These are phyloP conservation scores for Moringa oleifera DNA, from an alignment of 345 rosid genomes.

Conservation along the genomic window DNA sequence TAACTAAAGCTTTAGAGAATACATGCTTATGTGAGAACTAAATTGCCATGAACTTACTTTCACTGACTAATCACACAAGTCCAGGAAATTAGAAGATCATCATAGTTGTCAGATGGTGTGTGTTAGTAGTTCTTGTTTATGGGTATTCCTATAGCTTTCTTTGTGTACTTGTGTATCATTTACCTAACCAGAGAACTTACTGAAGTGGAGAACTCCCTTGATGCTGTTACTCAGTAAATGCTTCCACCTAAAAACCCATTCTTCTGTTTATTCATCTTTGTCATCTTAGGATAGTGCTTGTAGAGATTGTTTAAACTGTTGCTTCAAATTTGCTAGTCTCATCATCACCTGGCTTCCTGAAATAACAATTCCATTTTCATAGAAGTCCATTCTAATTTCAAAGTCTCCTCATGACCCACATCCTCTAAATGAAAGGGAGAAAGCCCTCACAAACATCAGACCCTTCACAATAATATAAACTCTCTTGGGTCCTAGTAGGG, in stretches of 20 bases:
- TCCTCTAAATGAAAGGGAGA: too few relatives aligned
- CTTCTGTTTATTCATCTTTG: not conserved
- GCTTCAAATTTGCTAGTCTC: conserved; percentile 8
- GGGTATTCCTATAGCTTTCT: too few relatives aligned
- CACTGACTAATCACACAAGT: conserved; percentile 15
- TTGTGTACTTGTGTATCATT: conserved; percentile 21
- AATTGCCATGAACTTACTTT: conserved; percentile 11
- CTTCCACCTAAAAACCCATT: not conserved
- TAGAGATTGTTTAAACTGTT: conserved; percentile 2
- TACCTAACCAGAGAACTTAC: conserved; percentile 16
- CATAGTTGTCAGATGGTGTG: too few relatives aligned
- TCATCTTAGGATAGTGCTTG: not conserved
- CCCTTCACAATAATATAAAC: too few relatives aligned
- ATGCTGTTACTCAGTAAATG: too few relatives aligned
- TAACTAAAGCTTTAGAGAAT: conserved; percentile 22
- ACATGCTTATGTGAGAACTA: conserved; percentile 22
- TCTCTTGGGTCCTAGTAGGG: too few relatives aligned
- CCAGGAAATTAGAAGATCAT: conserved; percentile 11
- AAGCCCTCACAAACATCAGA: too few relatives aligned
- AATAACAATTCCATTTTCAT: not conserved
- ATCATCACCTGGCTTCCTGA: not conserved
- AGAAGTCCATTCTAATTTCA: too few relatives aligned
- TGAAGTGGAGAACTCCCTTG: too few relatives aligned
- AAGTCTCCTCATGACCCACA: too few relatives aligned
- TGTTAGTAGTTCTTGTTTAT: not conserved